Percentiles rank a stretch among this genome's conserved stretches.
phyloP scores from a whole-genome alignment of 441 rosid genomes.

The Pelargonium citronellum region DNA sequence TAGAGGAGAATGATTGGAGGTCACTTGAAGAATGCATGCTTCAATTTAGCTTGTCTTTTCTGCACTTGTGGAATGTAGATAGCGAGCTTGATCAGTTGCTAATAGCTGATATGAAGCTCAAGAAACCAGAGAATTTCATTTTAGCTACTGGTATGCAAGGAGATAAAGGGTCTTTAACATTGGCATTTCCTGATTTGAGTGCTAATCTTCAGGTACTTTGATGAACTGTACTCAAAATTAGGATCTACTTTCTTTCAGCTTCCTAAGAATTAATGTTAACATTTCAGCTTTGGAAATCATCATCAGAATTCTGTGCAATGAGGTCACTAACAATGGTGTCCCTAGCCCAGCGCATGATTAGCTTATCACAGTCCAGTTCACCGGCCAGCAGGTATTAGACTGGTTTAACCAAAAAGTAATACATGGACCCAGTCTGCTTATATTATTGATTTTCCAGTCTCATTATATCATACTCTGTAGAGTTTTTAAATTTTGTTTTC shows the following conservation, averaged over 20 bases:
- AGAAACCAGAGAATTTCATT: constrained; percentile 61
- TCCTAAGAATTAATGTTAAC: constrained; percentile 36
- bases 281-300: constrained; percentile 93
- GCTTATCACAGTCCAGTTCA: constrained; percentile 65
- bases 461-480: background rate
- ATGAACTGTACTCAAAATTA: constrained; percentile 22
- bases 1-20: constrained; percentile 40
- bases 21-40: constrained; percentile 59
- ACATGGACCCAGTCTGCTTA: constrained; percentile 5
- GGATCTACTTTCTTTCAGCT: constrained; percentile 31
- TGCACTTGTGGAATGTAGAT: constrained; percentile 79
- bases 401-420: constrained; percentile 18
- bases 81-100: constrained; percentile 66
- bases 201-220: constrained; percentile 75
- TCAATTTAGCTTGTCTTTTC: constrained; percentile 76
- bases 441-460: constrained; percentile 17
- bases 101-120: constrained; percentile 67
- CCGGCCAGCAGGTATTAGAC: constrained; percentile 64
- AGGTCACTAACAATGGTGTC: constrained; percentile 87
- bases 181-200: constrained; percentile 61
- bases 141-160: constrained; percentile 83
- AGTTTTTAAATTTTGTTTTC: background rate
- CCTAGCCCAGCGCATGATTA: constrained; percentile 81
- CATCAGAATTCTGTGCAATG: constrained; percentile 88
- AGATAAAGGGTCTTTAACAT: constrained; percentile 80